Evolutionary conservation across 805 yeast genomes (phyloP), one percentile per base, ranked within the genome.

Genomic region (Barnettozyma salicaria): DNA sequence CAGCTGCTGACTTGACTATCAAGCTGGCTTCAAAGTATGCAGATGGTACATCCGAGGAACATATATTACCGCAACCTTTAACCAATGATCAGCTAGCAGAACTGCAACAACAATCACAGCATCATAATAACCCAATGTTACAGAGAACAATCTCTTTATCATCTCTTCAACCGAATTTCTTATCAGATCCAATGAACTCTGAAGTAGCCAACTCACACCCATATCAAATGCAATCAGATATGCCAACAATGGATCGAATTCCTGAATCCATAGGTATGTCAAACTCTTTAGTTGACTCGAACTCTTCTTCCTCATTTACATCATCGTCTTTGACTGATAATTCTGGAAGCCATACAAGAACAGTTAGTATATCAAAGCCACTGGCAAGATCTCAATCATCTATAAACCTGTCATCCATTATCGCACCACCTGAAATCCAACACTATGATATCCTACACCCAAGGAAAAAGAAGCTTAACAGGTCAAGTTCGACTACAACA

Each of bases 331-430:
- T 23, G 18, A 27, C 36, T 3, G 16, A 18, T 14, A 20, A 28
- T 22, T 24, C 33, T 7, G 21, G 25, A 2, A 5, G 17, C 4
- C 8, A 13, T 11, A n/a, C 36, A 14, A 34, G 25, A 26, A 30
- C 38, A 7, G 33, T 34, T 12, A 34, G 37, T 17, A 14, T 30
- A 7, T 32, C 44, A 8, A 34, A 37, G 19, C 39, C 37, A 14
- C 9, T 55, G 2, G 41, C 49, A n/a, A 58, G 68, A 42, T 73
- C 80, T 8, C 68, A 69, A 40, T 73, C 78, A 4, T 65, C 76
- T 7, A 63, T 72, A 23, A 76, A 76, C 49, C 58, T 77, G 36
- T 70, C 78, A n/a, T 65, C 73, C 20, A 72, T 73, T 39, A 74
- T 78, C n/a, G 48, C 48, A 19, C 49, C 57, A 29, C 50, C 52